These are phyloP conservation scores for Aspergillus pseudoterreus DNA, from an alignment of 2,329 filamentous ascomycete species.

Conservation along the genomic window DNA sequence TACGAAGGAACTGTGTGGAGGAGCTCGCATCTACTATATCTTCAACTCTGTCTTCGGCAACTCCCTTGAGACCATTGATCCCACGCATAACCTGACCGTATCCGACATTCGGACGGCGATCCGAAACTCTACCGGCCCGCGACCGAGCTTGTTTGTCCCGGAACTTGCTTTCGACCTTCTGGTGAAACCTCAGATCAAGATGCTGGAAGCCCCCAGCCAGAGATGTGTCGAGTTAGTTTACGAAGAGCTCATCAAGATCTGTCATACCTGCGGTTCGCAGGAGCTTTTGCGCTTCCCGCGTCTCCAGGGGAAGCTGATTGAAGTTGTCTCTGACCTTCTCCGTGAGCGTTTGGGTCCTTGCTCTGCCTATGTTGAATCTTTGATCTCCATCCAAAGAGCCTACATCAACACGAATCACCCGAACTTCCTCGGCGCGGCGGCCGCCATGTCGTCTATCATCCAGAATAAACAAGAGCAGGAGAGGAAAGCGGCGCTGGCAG, in stretches of 20 bases:
- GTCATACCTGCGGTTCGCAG: conserved; percentile 94
- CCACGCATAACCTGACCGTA: conserved; percentile 89
- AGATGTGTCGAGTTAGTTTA: conserved; percentile 97
- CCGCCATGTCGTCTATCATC: conserved; percentile 96
- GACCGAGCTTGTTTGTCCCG: conserved; percentile 93
- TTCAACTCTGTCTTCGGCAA: conserved; percentile 99
- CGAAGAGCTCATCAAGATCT: conserved; percentile 98
- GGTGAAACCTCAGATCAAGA: conserved; percentile 97
- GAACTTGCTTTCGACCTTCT: conserved; percentile 96
- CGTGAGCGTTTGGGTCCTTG: conserved; percentile 87
- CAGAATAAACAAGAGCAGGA: conserved; percentile 92
- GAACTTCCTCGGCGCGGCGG: conserved; percentile 94
- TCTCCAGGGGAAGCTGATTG: conserved; percentile 93
- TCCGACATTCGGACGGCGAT: conserved; percentile 96
- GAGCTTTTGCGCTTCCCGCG: conserved; percentile 89
- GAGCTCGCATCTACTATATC: conserved; percentile 95
- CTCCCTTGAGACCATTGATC: conserved; percentile 92
- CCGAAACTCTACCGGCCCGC: conserved; percentile 92
- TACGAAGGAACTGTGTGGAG: conserved; percentile 93
- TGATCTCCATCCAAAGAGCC: conserved; percentile 94
- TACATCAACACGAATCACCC: conserved; percentile 99
- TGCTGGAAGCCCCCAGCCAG: conserved; percentile 90
- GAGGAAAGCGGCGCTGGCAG: conserved; percentile 71
- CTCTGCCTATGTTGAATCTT: conserved; percentile 87
- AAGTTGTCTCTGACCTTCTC: conserved; percentile 93